phyloP scores from a whole-genome alignment of 257 asterid genomes.

The Scutellaria galericulata region DNA sequence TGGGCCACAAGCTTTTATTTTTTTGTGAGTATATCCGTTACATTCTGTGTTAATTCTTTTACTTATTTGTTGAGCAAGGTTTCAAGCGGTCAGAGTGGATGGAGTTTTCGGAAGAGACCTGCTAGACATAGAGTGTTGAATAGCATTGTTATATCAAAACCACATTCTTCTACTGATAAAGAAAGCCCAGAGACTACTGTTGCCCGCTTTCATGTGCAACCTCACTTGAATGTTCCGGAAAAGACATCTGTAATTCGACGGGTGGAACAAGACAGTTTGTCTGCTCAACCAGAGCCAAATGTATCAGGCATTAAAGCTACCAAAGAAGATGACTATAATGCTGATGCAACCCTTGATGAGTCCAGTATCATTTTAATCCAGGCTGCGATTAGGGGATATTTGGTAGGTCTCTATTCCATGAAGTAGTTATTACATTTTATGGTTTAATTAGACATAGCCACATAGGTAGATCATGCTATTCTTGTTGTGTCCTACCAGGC shows the following conservation, averaged over 20 bases:
- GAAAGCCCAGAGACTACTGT: conserved; percentile 51
- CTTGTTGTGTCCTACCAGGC: conserved; percentile 54
- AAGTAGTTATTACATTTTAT: not conserved
- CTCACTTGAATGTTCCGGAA: conserved; percentile 51
- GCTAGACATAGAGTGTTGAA: conserved; percentile 84
- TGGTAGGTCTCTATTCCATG: conserved; percentile 52
- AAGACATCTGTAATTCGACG: conserved; percentile 47
- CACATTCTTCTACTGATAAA: conserved; percentile 53
- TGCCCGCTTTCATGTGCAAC: conserved; percentile 49
- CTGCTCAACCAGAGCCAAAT: too few species aligned
- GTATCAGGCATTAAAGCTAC: conserved; percentile 34
- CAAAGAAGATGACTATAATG: conserved; percentile 44
- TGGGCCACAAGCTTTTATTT: conserved; percentile 4
- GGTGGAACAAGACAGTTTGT: conserved; percentile 51
- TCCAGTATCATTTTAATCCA: conserved; percentile 62
- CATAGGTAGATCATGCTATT: conserved; percentile 1
- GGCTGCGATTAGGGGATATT: conserved; percentile 67
- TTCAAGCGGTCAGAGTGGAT: conserved; percentile 70
- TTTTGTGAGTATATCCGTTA: conserved; percentile 6
- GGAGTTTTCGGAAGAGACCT: conserved; percentile 94
- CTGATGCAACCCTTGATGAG: conserved; percentile 53
- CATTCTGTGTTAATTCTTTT: not conserved
- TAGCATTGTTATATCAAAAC: conserved; percentile 65
- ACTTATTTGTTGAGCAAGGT: conserved; percentile 62
- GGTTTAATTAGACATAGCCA: not conserved